Base-by-base conservation (phyloP, 139 green algal genomes). In the Coccomyxa sp. region DNA sequence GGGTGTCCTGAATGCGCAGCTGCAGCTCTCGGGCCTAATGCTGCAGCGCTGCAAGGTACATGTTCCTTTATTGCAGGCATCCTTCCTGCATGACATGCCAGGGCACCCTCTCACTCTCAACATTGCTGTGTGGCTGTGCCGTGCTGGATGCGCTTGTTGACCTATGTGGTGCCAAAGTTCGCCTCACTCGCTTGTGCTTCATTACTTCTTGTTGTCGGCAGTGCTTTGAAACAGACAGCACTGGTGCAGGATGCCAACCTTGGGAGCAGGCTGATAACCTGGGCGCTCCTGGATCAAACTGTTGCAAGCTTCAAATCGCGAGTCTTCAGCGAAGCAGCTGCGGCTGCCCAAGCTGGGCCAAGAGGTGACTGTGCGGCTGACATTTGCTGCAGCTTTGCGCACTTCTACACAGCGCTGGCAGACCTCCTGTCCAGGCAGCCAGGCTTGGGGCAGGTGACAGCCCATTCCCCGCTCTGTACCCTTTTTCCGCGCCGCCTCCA, bases 361-460 rank as follows among this genome's bases (percentile, higher is more conserved):
- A 12, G 50, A 29, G 14, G 12, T 64, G 64, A 33, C 10, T 72
- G 64, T 72, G 10, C n/a, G 27, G 64, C 64, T 72, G 31, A 27
- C 64, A 34, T n/a, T 22, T 22, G 24, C 64, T 72, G 64, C 64
- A 64, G 37, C 37, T 35, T 58, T 36, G 18, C 22, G 3, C 38
- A 44, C 77, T 87, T 50, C 12, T 79, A 81, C 31, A 54, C 73
- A 8, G 80, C 78, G 6, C 55, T 88, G 39, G 84, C 82, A 9
- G 55, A 10, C 10, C 68, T 86, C 35, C 41, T 77, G n/a, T 77
- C 68, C 29, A 73, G 81, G 24, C 81, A 84, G 80, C 80, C 80
- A 7, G 34, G 77, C 8, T 39, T 70, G 33, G 12, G 70, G 34
- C 31, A 39, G 37, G 36, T 76, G 7, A 64, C 50, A 64, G 14